phyloP scores from a whole-genome alignment of 2,329 filamentous ascomycete species.

The Achaetomium macrosporum region DNA sequence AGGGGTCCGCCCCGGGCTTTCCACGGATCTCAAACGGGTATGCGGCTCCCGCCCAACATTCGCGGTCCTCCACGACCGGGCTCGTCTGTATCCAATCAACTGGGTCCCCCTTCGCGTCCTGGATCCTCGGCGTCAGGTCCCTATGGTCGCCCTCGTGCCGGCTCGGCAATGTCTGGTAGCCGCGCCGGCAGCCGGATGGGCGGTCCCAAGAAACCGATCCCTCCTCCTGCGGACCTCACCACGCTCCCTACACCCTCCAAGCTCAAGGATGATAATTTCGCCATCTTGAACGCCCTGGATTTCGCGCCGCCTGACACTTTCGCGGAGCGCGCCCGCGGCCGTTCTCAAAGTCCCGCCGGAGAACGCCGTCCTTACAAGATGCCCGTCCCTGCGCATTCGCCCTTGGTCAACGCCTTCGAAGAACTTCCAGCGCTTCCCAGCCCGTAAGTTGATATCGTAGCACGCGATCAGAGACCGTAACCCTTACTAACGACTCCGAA shows the following conservation, averaged over 20 bases:
- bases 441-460: constrained; percentile 59
- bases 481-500: constrained; percentile 18
- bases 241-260: constrained; percentile 81
- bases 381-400: constrained; percentile 67
- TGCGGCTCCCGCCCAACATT: constrained; percentile 39
- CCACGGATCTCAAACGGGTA: constrained; percentile 46
- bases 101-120: constrained; percentile 34
- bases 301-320: constrained; percentile 74
- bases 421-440: constrained; percentile 81
- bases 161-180: constrained; percentile 45
- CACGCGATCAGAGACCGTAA: neutral
- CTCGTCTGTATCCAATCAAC: constrained; percentile 28
- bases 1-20: constrained; percentile 34
- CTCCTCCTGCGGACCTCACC: constrained; percentile 67
- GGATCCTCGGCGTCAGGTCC: constrained; percentile 54
- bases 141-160: constrained; percentile 42
- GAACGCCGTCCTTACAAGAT: constrained; percentile 68
- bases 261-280: constrained; percentile 74
- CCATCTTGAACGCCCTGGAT: constrained; percentile 62
- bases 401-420: constrained; percentile 77
- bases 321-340: constrained; percentile 63
- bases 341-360: constrained; percentile 57
- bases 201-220: constrained; percentile 43
- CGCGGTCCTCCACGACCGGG: constrained; percentile 34
- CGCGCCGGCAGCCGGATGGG: constrained; percentile 37